Evolutionary conservation across 192 early-diverging fungal genomes (phyloP).

Genomic region (Podila epigama): DNA sequence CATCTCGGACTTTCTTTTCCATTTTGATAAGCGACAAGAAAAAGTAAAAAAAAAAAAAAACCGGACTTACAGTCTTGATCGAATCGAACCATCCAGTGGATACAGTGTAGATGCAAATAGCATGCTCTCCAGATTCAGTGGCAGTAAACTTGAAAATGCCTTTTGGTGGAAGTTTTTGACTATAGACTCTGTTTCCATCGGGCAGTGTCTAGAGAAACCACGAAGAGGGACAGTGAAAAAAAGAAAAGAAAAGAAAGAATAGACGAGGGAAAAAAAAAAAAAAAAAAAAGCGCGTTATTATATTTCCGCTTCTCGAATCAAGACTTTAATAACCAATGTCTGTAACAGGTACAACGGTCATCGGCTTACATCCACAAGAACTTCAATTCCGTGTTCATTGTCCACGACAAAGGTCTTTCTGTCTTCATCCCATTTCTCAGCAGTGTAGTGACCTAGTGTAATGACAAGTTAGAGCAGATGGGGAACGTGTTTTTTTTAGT

Average conservation of each 20-base stretch:
- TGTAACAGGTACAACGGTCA: too few species aligned
- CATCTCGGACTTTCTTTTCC: too few species aligned
- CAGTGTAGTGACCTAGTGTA: slow-evolving; percentile 68
- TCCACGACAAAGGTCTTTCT: slow-evolving; percentile 67
- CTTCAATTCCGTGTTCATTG: slow-evolving; percentile 66
- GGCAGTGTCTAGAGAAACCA: slow-evolving; percentile 54
- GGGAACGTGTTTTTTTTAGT: too few species aligned
- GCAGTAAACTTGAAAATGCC: slow-evolving; percentile 95
- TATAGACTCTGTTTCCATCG: slow-evolving; percentile 64
- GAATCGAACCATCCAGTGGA: slow-evolving; percentile 77
- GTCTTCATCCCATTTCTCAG: slow-evolving; percentile 81
- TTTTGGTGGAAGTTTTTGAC: slow-evolving; percentile 72
- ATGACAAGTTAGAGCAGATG: too few species aligned
- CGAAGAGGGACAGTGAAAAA: background rate
- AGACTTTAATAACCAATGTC: too few species aligned
- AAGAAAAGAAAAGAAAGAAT: background rate
- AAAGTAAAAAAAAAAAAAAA: slow-evolving; percentile 1
- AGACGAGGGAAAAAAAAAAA: background rate
- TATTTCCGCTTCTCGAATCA: too few species aligned
- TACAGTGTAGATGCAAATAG: slow-evolving; percentile 83
- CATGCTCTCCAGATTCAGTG: slow-evolving; percentile 87
- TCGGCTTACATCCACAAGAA: slow-evolving; percentile 73
- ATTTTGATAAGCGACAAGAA: background rate
- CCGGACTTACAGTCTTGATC: slow-evolving; percentile 63
- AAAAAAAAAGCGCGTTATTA: too few species aligned